phyloP scores from a whole-genome alignment of 164 flowering plant genomes.

The Protea cynaroides region DNA sequence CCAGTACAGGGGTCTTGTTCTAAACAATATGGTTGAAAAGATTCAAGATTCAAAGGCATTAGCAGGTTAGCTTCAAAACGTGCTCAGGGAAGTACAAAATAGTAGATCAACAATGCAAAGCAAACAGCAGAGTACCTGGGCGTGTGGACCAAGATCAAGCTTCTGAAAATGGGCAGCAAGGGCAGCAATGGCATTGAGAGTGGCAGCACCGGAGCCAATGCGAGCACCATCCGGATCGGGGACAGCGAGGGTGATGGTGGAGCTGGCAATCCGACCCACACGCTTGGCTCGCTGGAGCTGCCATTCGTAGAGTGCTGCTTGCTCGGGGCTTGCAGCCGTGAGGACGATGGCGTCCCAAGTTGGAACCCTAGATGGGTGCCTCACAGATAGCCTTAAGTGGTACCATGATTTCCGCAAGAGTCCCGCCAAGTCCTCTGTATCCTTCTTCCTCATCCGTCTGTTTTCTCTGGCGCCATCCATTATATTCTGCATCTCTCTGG shows the following conservation, averaged over 20 bases:
- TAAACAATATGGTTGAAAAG: not conserved
- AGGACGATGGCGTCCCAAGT: conserved; percentile 97
- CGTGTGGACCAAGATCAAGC: conserved; percentile 5
- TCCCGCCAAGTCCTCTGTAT: conserved; percentile 35
- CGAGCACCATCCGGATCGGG: conserved; percentile 91
- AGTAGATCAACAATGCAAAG: not conserved
- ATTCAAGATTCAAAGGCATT: not conserved
- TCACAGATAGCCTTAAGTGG: conserved; percentile 69
- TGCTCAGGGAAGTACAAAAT: not conserved
- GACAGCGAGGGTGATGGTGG: conserved; percentile 83
- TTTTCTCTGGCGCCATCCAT: conserved; percentile 18
- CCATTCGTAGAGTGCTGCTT: conserved; percentile 89
- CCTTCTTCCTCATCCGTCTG: conserved; percentile 14
- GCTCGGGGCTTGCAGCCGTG: conserved; percentile 98
- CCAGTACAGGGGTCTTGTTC: too few species aligned
- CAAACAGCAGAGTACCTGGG: conserved; percentile 17
- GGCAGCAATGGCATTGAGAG: conserved; percentile 73
- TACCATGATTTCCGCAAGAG: conserved; percentile 83
- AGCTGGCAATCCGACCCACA: conserved; percentile 68
- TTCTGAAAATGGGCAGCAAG: conserved; percentile 39
- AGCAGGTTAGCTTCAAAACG: not conserved
- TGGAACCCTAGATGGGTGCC: conserved; percentile 80
- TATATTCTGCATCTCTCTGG: not conserved
- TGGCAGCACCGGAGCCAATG: conserved; percentile 98
- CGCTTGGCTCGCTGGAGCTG: conserved; percentile 87